A percentile compares a stretch with the other conserved stretches of the same genome.
These are phyloP conservation scores for Elsinoe perseae DNA, from an alignment of 2,329 filamentous ascomycete species.

Conservation along the genomic window DNA sequence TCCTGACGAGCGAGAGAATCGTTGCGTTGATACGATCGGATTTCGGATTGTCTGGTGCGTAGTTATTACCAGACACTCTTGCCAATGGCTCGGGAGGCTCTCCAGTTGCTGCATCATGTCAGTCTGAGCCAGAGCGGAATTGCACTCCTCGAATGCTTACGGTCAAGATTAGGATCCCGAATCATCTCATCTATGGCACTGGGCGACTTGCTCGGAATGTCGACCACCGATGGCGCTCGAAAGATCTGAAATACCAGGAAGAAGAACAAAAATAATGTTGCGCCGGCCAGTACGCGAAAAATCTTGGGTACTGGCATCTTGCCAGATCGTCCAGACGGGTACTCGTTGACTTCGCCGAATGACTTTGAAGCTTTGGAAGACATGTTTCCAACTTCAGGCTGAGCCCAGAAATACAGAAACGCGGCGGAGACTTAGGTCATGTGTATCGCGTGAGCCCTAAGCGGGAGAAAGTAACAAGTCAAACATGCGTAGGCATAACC, in stretches of 20 bases:
- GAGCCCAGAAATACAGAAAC: neutral
- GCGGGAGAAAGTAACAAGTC: neutral
- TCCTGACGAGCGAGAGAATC: conserved; percentile 82
- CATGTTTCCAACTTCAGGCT: neutral
- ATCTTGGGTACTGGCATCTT: conserved; percentile 80
- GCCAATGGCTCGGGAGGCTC: conserved; percentile 73
- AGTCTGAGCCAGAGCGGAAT: neutral
- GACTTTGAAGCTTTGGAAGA: neutral
- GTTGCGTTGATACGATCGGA: conserved; percentile 88
- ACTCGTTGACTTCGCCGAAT: conserved; percentile 21
- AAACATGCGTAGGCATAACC: neutral
- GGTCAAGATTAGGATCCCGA: conserved; percentile 77
- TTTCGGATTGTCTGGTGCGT: conserved; percentile 65
- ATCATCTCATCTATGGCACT: conserved; percentile 53
- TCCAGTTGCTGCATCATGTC: conserved; percentile 55
- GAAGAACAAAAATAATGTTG: conserved; percentile 64
- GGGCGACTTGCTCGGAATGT: conserved; percentile 25
- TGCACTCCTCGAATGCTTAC: conserved; percentile 47
- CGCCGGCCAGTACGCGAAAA: conserved; percentile 67
- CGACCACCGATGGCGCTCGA: conserved; percentile 44
- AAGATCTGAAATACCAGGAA: conserved; percentile 73
- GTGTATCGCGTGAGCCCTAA: conserved; percentile 4
- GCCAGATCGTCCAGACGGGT: conserved; percentile 17
- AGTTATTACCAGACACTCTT: conserved; percentile 62
- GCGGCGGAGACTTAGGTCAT: neutral